These are phyloP conservation scores for Malania oleifera DNA, from an alignment of 164 flowering plant species.

Conservation along the genomic window DNA sequence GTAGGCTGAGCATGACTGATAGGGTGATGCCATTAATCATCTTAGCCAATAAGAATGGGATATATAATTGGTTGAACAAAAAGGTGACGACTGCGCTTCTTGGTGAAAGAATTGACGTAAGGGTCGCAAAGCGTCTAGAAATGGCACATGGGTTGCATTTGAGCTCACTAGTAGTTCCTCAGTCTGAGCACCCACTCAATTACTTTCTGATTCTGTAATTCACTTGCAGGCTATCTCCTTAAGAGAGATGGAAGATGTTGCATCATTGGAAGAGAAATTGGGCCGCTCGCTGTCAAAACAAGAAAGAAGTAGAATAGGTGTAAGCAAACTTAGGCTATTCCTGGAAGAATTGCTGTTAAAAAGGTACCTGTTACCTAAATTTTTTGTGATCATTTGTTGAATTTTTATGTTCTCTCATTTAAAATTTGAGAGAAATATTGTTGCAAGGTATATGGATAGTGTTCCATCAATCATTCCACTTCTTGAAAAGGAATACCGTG, in stretches of 20 bases:
- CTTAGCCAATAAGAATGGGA: no score
- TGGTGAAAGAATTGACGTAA: no score
- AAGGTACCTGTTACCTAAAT: conserved; percentile 38
- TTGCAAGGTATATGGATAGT: conserved; percentile 78
- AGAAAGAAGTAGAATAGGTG: conserved; percentile 88
- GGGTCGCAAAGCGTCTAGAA: no score
- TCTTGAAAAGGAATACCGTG: conserved; percentile 84
- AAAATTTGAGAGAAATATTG: conserved; percentile 10
- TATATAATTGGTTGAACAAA: no score
- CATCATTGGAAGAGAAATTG: conserved; percentile 78
- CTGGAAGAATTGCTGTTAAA: conserved; percentile 81
- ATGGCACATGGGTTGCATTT: no score
- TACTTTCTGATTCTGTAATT: background rate
- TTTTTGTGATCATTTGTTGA: background rate
- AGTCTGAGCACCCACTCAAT: conserved; percentile 4
- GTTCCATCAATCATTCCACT: conserved; percentile 89
- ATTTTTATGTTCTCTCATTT: conserved; percentile 3
- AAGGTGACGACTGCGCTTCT: no score
- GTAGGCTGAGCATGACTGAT: no score
- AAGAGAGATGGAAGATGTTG: conserved; percentile 81
- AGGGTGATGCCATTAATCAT: no score
- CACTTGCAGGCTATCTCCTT: conserved; percentile 56
- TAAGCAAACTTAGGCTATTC: conserved; percentile 78
- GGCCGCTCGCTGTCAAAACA: conserved; percentile 67
- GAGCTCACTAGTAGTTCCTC: no score